Evolutionary conservation across 1,284 basidiomycete genomes (phyloP).

Genomic region (Paramarasmius palmivorus): DNA sequence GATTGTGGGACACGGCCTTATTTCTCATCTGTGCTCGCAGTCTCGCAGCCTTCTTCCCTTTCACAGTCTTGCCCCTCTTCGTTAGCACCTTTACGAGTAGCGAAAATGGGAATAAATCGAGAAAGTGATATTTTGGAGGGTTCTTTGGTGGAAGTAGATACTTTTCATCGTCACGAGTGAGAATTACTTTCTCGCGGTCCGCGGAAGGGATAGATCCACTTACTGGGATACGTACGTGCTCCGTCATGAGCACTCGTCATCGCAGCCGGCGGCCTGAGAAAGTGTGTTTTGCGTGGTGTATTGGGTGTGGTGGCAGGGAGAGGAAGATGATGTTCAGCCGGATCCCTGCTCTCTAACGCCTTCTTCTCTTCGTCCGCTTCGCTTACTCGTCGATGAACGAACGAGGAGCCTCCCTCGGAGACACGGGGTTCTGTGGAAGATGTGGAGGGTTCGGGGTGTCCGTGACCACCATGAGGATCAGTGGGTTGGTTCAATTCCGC

Average conservation of each 20-base stretch:
- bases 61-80: conserved; percentile 46
- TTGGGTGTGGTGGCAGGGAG: conserved; percentile 22
- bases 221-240: background rate
- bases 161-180: conserved; percentile 38
- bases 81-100: conserved; percentile 50
- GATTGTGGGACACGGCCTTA: conserved; percentile 57
- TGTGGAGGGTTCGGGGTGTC: conserved; percentile 5
- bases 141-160: conserved; percentile 57
- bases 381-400: conserved; percentile 24
- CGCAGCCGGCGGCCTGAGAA: conserved; percentile 14
- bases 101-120: conserved; percentile 74
- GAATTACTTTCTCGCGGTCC: conserved; percentile 25
- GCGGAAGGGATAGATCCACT: background rate
- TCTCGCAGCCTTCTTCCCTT: conserved; percentile 59
- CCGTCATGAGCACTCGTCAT: background rate
- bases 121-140: conserved; percentile 63
- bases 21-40: conserved; percentile 49
- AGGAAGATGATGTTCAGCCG: conserved; percentile 34
- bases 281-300: conserved; percentile 6
- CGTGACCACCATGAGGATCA: background rate
- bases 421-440: conserved; percentile 11
- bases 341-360: conserved; percentile 14
- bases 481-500: conserved; percentile 31
- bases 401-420: conserved; percentile 18
- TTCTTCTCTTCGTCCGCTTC: background rate